Conservation (phyloP, 192 early-diverging fungal species). For the Paraglomus brasilianum region DNA sequence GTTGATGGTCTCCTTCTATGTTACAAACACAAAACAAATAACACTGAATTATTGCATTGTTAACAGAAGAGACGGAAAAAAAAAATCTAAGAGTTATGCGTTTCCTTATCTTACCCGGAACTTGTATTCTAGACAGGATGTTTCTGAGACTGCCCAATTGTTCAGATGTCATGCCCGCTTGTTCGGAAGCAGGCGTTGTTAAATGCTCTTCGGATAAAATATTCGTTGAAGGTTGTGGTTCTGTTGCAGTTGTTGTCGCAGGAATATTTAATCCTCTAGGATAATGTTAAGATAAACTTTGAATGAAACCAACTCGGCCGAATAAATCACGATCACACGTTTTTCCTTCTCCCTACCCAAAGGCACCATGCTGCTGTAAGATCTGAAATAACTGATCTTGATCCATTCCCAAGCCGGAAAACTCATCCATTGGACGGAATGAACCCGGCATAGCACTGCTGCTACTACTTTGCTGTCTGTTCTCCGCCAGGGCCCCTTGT, state of each 20-base stretch:
- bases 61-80: not conserved
- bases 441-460: slow-evolving; percentile 1
- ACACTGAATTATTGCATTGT: not conserved
- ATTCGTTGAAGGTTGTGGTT: slow-evolving; percentile 25
- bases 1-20: slow-evolving; percentile 5
- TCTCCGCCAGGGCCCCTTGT: slow-evolving; percentile 26
- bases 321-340: not conserved
- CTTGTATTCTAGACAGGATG: slow-evolving; percentile 44
- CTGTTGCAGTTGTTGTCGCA: slow-evolving; percentile 25
- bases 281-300: too few relatives aligned
- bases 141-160: slow-evolving; percentile 48
- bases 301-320: too few relatives aligned
- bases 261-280: slow-evolving; percentile 1
- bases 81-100: not conserved
- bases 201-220: slow-evolving; percentile 14
- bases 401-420: slow-evolving; percentile 21
- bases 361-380: slow-evolving; percentile 25
- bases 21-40: not conserved
- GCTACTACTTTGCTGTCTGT: slow-evolving; percentile 21
- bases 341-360: slow-evolving; percentile 5
- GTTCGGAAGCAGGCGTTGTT: slow-evolving; percentile 10
- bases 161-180: slow-evolving; percentile 35
- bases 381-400: slow-evolving; percentile 28
- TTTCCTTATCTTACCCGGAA: slow-evolving; percentile 35
- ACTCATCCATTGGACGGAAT: slow-evolving; percentile 26